These are phyloP conservation scores for Boletus speciosus DNA, from an alignment of 768 basidiomycete genomes.

Conservation along the genomic window DNA sequence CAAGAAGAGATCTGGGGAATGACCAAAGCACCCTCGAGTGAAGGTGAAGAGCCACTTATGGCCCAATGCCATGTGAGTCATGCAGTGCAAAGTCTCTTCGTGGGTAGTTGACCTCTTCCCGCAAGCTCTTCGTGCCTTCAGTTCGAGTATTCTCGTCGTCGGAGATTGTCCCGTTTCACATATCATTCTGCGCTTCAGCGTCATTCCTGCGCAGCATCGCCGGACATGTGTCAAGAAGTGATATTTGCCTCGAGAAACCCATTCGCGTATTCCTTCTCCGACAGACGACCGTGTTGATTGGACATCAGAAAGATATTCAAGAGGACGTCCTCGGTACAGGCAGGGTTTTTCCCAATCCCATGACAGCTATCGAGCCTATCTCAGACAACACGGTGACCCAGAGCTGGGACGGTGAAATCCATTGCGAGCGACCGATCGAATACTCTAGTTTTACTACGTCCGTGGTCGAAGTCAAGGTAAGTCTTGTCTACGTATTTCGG, in stretches of 20 bases:
- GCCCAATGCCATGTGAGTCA: constrained; percentile 32
- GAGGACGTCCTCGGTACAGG: constrained; percentile 47
- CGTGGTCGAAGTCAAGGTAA: constrained; percentile 49
- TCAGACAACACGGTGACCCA: constrained; percentile 35
- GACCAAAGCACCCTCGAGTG: constrained; percentile 6
- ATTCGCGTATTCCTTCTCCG: constrained; percentile 57
- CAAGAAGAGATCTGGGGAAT: constrained; percentile 32
- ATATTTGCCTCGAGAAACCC: constrained; percentile 18
- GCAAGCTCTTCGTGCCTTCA: constrained; percentile 59
- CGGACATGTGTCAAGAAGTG: not conserved
- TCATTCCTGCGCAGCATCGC: constrained; percentile 31
- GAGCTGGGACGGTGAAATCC: constrained; percentile 63
- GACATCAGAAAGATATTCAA: constrained; percentile 5
- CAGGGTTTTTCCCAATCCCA: constrained; percentile 34
- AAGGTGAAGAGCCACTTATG: constrained; percentile 7
- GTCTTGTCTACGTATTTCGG: constrained; percentile 2
- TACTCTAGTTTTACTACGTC: constrained; percentile 50
- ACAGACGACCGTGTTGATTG: constrained; percentile 42
- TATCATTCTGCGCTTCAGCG: constrained; percentile 53
- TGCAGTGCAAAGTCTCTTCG: not conserved
- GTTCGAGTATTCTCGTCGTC: constrained; percentile 53
- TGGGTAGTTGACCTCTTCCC: not conserved
- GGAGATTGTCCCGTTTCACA: constrained; percentile 62
- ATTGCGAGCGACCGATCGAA: constrained; percentile 35
- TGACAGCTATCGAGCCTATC: constrained; percentile 35